Conservation (phyloP, 2,329 filamentous ascomycete genomes). For the Penicillium janthinellum region DNA sequence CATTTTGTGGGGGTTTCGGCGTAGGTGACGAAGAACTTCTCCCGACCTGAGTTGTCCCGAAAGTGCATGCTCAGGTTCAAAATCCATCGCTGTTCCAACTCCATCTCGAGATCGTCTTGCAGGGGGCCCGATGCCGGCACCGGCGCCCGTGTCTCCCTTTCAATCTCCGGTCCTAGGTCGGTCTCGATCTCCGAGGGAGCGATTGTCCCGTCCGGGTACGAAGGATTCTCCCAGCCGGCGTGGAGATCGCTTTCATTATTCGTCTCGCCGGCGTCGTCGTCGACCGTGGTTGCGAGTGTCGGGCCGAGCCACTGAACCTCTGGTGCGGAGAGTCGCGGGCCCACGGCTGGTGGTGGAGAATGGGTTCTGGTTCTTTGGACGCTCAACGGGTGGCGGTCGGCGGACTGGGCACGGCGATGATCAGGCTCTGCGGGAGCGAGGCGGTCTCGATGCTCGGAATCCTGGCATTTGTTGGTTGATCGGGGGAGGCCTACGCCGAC, state of each 20-base stretch:
- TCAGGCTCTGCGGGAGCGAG: constrained; percentile 67
- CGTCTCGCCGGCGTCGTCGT: constrained; percentile 34
- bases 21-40: constrained; percentile 98
- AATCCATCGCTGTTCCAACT: constrained; percentile 89
- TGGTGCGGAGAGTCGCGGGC: constrained; percentile 44
- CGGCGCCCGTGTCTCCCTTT: not conserved
- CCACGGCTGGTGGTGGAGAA: constrained; percentile 44
- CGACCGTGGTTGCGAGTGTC: constrained; percentile 36
- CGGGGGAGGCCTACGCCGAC: constrained; percentile 80
- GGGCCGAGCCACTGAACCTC: constrained; percentile 43
- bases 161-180: not conserved
- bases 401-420: constrained; percentile 68
- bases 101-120: constrained; percentile 64
- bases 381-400: constrained; percentile 48
- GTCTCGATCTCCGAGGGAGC: constrained; percentile 23
- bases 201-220: constrained; percentile 26
- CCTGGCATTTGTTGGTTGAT: constrained; percentile 75
- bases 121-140: constrained; percentile 22
- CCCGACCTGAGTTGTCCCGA: constrained; percentile 83
- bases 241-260: constrained; percentile 32
- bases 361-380: constrained; percentile 49
- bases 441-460: constrained; percentile 75
- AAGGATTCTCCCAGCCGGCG: constrained; percentile 31
- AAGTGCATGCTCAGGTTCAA: constrained; percentile 98
- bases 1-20: constrained; percentile 77